Evolutionary conservation across 345 rosid species (phyloP), one percentile per base, ranked within the genome.

Genomic region (Citrus glauca): DNA sequence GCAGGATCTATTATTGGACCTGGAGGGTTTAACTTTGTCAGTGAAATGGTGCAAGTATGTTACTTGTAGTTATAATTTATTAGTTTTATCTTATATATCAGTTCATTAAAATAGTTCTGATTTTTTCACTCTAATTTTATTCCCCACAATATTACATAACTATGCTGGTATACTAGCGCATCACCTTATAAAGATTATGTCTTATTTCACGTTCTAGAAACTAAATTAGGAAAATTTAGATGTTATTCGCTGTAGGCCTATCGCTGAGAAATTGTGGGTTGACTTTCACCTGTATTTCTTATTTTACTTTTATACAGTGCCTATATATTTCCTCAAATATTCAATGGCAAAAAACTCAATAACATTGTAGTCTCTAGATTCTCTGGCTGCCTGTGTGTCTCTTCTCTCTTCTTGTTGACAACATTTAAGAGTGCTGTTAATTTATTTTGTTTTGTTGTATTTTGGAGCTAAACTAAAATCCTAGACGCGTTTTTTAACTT

Each of bases 1-100:
- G 98, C 98, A 66, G 98, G 98, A 66, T 95, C 95, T 74, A 24
- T 92, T 73, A 92, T 93, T 86, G 98, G 98, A 59, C 98, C 98
- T 40, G 98, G 98, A 40, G 98, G 98, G 37, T 92, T 95, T 69
- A 92, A 86, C 85, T 92, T 95, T 90, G 94, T 95, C 53, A 93
- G 93, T 85, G 98, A 93, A 87, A 89, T 95, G 98, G 98, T 93
- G 83, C 98, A 95, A 86, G 98, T 93, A 91, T 84, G 92, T 85
- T 82, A 74, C 80, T 69, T 79, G 25, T 62, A 9, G 60, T 57
- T 42, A 76, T 56, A 27, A 13, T 16, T 25, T 62, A 40, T 24
- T 68, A 66, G 62, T 70, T 64, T 70, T 73, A 73, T 72, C 69
- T 32, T 57, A 45, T 78, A 65, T 20, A 65, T 19, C 50, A 57